These are phyloP conservation scores for Boletellus ananiceps DNA, from an alignment of 768 basidiomycete species.

Conservation along the genomic window DNA sequence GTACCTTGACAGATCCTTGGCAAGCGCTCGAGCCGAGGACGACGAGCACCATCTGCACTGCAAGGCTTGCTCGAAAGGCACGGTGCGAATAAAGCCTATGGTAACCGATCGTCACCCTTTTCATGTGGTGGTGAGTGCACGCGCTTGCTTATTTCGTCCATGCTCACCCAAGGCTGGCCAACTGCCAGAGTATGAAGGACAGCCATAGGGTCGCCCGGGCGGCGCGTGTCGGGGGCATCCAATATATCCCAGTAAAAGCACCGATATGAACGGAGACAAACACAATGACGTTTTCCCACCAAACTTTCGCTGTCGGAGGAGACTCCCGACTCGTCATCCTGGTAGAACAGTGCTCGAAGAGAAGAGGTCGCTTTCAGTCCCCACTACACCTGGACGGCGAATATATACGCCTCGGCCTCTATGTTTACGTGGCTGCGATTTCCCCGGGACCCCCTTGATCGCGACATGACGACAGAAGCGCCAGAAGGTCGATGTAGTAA, in stretches of 20 bases:
- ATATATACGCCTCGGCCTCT: neutral
- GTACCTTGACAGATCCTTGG: neutral
- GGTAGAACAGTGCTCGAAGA: neutral
- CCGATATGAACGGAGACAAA: no score
- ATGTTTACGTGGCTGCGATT: neutral
- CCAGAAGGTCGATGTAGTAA: neutral
- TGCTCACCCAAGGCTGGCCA: neutral
- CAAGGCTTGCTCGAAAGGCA: neutral
- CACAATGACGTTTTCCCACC: neutral
- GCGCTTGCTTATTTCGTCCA: neutral
- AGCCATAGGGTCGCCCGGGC: neutral
- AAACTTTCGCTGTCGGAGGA: neutral
- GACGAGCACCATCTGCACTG: neutral
- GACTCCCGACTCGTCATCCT: neutral
- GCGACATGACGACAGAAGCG: neutral
- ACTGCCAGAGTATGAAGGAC: neutral
- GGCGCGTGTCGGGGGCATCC: neutral
- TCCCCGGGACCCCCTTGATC: neutral
- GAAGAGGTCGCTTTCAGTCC: neutral
- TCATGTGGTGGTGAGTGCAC: neutral
- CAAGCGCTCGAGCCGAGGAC: neutral
- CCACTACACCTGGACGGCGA: neutral
- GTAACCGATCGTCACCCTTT: neutral
- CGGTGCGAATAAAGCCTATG: neutral
- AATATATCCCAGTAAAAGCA: neutral